phyloP scores from a whole-genome alignment of 2,329 filamentous ascomycete genomes.

The Fusarium sp. region DNA sequence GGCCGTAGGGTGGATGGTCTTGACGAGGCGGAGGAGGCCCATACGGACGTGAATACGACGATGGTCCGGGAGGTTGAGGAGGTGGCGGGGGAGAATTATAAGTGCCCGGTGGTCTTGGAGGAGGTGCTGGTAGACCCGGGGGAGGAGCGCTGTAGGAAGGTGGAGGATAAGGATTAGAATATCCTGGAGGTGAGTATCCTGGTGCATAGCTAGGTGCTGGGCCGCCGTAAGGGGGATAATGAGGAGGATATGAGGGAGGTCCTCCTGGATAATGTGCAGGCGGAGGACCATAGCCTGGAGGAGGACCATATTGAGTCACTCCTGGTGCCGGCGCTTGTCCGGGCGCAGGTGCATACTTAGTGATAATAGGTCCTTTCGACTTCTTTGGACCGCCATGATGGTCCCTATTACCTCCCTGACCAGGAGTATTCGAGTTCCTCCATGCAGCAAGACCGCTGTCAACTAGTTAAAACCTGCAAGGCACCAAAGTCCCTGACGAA shows the following conservation, averaged over 20 bases:
- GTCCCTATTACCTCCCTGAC: slow-evolving; percentile 45
- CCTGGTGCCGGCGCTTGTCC: slow-evolving; percentile 31
- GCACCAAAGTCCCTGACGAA: background rate
- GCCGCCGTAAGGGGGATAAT: slow-evolving; percentile 42
- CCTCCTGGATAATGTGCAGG: slow-evolving; percentile 43
- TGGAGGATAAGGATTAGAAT: slow-evolving; percentile 44
- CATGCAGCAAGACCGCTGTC: slow-evolving; percentile 53
- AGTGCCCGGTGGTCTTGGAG: slow-evolving; percentile 35
- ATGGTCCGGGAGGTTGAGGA: slow-evolving; percentile 27
- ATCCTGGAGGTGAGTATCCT: slow-evolving; percentile 45
- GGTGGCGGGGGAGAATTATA: slow-evolving; percentile 30
- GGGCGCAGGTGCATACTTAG: slow-evolving; percentile 51
- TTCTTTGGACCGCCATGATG: slow-evolving; percentile 49
- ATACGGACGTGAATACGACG: slow-evolving; percentile 42
- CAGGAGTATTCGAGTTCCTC: slow-evolving; percentile 49
- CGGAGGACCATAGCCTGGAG: slow-evolving; percentile 42
- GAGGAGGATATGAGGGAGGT: slow-evolving; percentile 40
- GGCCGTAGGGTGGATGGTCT: slow-evolving; percentile 35
- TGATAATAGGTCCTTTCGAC: slow-evolving; percentile 51
- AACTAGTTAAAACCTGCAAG: slow-evolving; percentile 21
- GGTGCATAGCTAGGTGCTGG: slow-evolving; percentile 42
- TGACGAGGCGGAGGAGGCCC: slow-evolving; percentile 31
- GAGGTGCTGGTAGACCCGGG: slow-evolving; percentile 40
- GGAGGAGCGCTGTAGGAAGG: slow-evolving; percentile 36
- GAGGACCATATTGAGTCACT: slow-evolving; percentile 41